Evolutionary conservation across 2,329 filamentous ascomycete genomes (phyloP), one percentile per base, ranked within the genome.

Genomic region (Tolypocladium pustulatum): DNA sequence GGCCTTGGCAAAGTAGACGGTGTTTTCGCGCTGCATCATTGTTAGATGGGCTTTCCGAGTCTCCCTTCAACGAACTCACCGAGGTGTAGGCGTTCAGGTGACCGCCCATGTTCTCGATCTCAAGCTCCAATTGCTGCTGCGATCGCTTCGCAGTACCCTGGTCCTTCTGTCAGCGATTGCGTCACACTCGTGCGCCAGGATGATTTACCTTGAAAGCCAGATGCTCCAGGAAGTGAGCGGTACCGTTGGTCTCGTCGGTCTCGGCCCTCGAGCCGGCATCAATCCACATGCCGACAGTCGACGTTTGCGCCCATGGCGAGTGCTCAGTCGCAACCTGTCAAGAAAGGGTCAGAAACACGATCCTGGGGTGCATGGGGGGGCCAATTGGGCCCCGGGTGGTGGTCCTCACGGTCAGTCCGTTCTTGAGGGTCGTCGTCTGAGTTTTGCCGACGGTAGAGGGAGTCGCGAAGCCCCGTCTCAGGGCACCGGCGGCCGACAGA

Each of bases 31-130:
- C 92, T 90, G 70, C 64, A 63, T 62, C 59, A 58, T 54, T 57
- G 61, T 72, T 66, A 72, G 70, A 59, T 55, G 58, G n/a, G 56
- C 51, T 38, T 41, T 61, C 62, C 36, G 58, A 49, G 56, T 22
- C n/a, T 53, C 66, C 63, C 64, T 61, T 63, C 55, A 61, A 60
- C 69, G 69, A 67, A 78, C 88, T 72, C 86, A 97, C 92, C 81
- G 93, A 97, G 70, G 94, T 99, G 83, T 99, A 99, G 75, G 94
- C 94, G 79, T 99, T 99, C 70, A 99, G 84, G 81, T 99, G 94
- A 65, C 91, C 94, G 75, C 94, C 94, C 90, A 99, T 97, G 81
- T 99, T 99, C 84, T 99, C 94, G 73, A 99, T 97, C 82, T 99
- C 94, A 65, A 99, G 87, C 82, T 99, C 94, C 74, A 99, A 83